These are phyloP conservation scores for Malus sieversii DNA, from an alignment of 306 rosid genomes.

Conservation along the genomic window DNA sequence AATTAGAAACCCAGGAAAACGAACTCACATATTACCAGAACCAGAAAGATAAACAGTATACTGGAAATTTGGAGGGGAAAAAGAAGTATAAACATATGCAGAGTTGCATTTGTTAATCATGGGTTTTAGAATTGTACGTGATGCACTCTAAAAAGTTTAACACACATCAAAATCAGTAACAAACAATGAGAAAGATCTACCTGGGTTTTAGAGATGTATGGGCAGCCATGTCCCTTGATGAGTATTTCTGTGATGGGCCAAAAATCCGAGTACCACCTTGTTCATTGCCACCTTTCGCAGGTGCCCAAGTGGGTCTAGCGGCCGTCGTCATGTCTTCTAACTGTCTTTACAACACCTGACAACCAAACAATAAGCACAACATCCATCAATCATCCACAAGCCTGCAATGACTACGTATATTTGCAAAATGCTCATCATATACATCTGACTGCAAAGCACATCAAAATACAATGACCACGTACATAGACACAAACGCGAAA, in stretches of 20 bases:
- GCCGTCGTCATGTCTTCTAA: conserved; percentile 73
- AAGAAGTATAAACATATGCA: neutral
- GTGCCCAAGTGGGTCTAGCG: conserved; percentile 98
- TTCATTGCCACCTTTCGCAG: conserved; percentile 95
- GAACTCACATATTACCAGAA: neutral
- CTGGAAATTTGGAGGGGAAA: neutral
- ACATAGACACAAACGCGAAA: neutral
- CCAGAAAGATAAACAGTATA: neutral
- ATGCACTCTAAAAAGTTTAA: neutral
- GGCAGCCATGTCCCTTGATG: conserved; percentile 82
- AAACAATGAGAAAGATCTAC: conserved; percentile 13
- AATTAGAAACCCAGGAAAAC: neutral
- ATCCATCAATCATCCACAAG: neutral
- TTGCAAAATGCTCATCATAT: neutral
- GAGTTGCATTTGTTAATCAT: neutral
- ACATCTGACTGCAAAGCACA: neutral
- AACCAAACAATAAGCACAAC: neutral
- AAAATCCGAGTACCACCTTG: conserved; percentile 96
- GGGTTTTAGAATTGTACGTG: neutral
- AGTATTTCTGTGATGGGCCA: conserved; percentile 91
- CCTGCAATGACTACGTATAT: neutral
- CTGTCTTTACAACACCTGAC: neutral
- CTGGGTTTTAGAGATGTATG: conserved; percentile 84
- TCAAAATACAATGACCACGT: neutral
- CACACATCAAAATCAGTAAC: neutral